A percentile compares a stretch with the other conserved stretches of the same genome.
These are phyloP conservation scores for Dendrobium catenatum DNA, from an alignment of 106 monocot genomes.

Conservation along the genomic window DNA sequence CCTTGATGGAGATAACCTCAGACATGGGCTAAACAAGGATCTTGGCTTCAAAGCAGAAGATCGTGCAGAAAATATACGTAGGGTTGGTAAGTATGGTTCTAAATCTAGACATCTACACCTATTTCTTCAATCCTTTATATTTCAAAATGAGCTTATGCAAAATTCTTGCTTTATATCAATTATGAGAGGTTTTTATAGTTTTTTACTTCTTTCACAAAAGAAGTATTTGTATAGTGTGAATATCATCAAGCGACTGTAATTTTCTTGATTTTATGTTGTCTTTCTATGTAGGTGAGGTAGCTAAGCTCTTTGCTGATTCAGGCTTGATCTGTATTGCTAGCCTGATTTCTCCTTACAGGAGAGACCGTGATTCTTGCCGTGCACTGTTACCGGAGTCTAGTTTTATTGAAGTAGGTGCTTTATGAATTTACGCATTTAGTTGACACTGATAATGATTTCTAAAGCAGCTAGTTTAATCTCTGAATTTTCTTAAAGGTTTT, in stretches of 20 bases:
- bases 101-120: background rate
- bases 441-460: background rate
- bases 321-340: slow-evolving; percentile 87
- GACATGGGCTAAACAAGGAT: slow-evolving; percentile 80
- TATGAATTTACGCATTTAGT: background rate
- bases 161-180: too few species aligned
- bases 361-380: slow-evolving; percentile 74
- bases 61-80: slow-evolving; percentile 77
- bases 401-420: slow-evolving; percentile 61
- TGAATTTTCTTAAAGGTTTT: slow-evolving; percentile 41
- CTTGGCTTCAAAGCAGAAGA: slow-evolving; percentile 80
- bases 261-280: background rate
- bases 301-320: slow-evolving; percentile 81
- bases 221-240: background rate
- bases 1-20: slow-evolving; percentile 89
- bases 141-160: too few species aligned
- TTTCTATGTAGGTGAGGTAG: slow-evolving; percentile 59
- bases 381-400: slow-evolving; percentile 42
- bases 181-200: background rate
- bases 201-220: background rate
- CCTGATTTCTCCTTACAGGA: slow-evolving; percentile 86
- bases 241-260: background rate
- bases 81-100: slow-evolving; percentile 49
- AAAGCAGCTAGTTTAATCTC: background rate
- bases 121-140: background rate